Conservation (phyloP, 1,139 yeast species). For the Yamadazyma oceani region DNA sequence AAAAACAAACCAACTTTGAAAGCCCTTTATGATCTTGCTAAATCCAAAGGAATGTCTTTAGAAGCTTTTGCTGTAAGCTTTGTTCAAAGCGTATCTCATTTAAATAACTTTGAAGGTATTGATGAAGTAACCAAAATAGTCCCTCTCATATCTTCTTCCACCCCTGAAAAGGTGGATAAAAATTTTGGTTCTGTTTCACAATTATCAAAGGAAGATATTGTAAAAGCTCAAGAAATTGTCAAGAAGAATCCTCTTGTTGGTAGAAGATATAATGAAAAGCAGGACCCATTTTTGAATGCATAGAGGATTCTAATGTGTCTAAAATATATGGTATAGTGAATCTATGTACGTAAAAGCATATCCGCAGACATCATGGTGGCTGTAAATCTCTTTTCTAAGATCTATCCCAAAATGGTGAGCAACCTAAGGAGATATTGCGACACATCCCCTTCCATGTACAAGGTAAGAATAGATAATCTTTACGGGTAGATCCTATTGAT, state of each 20-base stretch:
- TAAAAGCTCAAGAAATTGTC: conserved; percentile 7
- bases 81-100: conserved; percentile 32
- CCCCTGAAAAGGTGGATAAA: conserved; percentile 55
- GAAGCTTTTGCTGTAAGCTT: conserved; percentile 77
- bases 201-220: conserved; percentile 8
- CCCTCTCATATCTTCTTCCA: conserved; percentile 79
- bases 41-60: conserved; percentile 47
- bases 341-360: too few relatives aligned
- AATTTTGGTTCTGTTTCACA: conserved; percentile 39
- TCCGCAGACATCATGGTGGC: too few relatives aligned
- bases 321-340: too few relatives aligned
- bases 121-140: conserved; percentile 55
- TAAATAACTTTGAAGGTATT: conserved; percentile 24
- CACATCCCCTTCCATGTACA: too few relatives aligned
- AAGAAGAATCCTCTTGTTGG: conserved; percentile 4
- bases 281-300: not conserved
- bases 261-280: conserved; percentile 3
- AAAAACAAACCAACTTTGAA: conserved; percentile 51
- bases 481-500: too few relatives aligned
- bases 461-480: too few relatives aligned
- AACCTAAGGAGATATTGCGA: too few relatives aligned
- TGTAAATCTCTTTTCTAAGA: too few relatives aligned
- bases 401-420: too few relatives aligned
- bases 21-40: conserved; percentile 47
- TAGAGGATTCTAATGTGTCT: too few relatives aligned